Percentiles rank a stretch among this genome's conserved stretches.
These are phyloP conservation scores for Aspergillus luchuensis DNA, from an alignment of 2,329 filamentous ascomycete species.

Conservation along the genomic window DNA sequence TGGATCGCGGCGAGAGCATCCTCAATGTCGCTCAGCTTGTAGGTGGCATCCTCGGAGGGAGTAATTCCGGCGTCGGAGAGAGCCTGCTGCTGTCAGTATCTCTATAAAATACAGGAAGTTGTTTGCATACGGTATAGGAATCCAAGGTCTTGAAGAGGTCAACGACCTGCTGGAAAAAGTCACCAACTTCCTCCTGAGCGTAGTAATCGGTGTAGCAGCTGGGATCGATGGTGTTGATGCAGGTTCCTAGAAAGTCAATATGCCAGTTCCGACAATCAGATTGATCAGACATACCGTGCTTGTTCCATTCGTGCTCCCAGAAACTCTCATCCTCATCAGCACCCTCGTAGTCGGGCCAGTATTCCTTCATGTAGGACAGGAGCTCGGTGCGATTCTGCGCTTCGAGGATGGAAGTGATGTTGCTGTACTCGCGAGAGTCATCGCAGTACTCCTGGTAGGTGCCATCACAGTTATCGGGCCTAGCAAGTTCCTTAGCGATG, in stretches of 20 bases:
- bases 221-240: slow-evolving; percentile 68
- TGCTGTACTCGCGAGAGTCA: slow-evolving; percentile 55
- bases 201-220: slow-evolving; percentile 62
- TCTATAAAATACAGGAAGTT: too few species aligned
- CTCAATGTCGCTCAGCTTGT: slow-evolving; percentile 55
- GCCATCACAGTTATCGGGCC: slow-evolving; percentile 59
- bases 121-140: slow-evolving; percentile 50
- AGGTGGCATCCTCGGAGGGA: slow-evolving; percentile 53
- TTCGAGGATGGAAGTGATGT: slow-evolving; percentile 59
- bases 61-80: slow-evolving; percentile 58
- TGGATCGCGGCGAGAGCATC: slow-evolving; percentile 51
- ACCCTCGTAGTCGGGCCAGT: slow-evolving; percentile 61
- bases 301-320: slow-evolving; percentile 72
- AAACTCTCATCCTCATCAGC: slow-evolving; percentile 60
- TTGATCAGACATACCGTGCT: slow-evolving; percentile 54
- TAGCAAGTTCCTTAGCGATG: slow-evolving; percentile 18
- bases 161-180: slow-evolving; percentile 59
- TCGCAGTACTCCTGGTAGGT: slow-evolving; percentile 61
- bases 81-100: slow-evolving; percentile 39
- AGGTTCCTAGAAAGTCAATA: slow-evolving; percentile 51
- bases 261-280: too few species aligned
- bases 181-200: slow-evolving; percentile 59
- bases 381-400: slow-evolving; percentile 53
- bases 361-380: slow-evolving; percentile 60
- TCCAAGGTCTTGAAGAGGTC: slow-evolving; percentile 59